These are phyloP conservation scores for Bisporella sp. DNA, from an alignment of 2,329 filamentous ascomycete genomes.

Conservation along the genomic window DNA sequence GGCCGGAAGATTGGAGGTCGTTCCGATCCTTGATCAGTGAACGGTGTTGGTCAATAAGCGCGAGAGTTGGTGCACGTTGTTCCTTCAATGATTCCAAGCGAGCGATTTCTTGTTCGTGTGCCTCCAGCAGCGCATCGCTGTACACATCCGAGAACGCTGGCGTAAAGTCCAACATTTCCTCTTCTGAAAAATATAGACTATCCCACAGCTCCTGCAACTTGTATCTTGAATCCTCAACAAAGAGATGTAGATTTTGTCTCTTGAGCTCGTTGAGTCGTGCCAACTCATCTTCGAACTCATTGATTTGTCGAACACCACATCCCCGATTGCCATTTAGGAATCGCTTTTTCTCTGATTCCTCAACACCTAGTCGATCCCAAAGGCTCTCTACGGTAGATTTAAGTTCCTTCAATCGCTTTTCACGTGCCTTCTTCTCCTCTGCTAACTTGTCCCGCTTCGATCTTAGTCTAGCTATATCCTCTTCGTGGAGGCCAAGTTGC, in stretches of 20 bases:
- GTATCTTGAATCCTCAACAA: slow-evolving; percentile 88
- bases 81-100: slow-evolving; percentile 77
- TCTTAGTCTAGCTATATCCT: slow-evolving; percentile 70
- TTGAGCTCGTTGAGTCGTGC: slow-evolving; percentile 84
- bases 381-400: slow-evolving; percentile 72
- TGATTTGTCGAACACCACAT: slow-evolving; percentile 84
- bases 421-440: slow-evolving; percentile 82
- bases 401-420: slow-evolving; percentile 69
- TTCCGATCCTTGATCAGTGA: slow-evolving; percentile 79
- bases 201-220: slow-evolving; percentile 96
- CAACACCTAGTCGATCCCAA: slow-evolving; percentile 82
- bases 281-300: slow-evolving; percentile 92
- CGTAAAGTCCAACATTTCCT: slow-evolving; percentile 97
- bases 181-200: slow-evolving; percentile 85
- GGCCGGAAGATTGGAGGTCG: slow-evolving; percentile 81
- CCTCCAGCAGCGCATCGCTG: slow-evolving; percentile 88
- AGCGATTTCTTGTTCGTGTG: slow-evolving; percentile 85
- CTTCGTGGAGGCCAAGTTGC: slow-evolving; percentile 84
- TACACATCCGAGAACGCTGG: slow-evolving; percentile 96
- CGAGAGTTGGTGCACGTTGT: slow-evolving; percentile 77
- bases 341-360: slow-evolving; percentile 72
- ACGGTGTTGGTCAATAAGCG: slow-evolving; percentile 77
- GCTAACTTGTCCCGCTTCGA: slow-evolving; percentile 72
- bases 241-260: slow-evolving; percentile 87
- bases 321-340: slow-evolving; percentile 87